A percentile compares a stretch with the other conserved stretches of the same genome.
Conservation (phyloP, 192 early-diverging fungal species). For the Linnemannia hyalina region DNA sequence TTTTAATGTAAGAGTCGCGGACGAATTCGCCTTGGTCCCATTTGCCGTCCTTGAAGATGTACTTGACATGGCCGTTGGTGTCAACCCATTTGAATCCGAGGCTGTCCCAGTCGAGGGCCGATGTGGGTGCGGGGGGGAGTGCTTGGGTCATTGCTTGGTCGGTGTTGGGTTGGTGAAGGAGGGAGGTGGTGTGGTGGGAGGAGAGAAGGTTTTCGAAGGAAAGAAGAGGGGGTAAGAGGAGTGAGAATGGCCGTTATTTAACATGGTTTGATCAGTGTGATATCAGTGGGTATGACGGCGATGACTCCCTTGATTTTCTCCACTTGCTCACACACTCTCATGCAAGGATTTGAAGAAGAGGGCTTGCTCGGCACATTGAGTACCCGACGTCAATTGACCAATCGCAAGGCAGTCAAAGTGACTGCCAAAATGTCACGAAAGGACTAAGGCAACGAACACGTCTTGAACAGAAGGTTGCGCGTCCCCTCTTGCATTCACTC, state of each 20-base stretch:
- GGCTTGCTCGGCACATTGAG: neutral
- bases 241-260: neutral
- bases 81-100: conserved; percentile 76
- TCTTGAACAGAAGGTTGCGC: no score
- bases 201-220: neutral
- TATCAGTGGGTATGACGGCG: neutral
- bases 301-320: neutral
- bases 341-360: neutral
- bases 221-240: neutral
- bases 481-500: no score
- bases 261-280: neutral
- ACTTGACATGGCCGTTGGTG: conserved; percentile 74
- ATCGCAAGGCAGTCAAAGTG: neutral
- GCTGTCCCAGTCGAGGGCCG: conserved; percentile 72
- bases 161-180: neutral
- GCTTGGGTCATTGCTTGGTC: conserved; percentile 1
- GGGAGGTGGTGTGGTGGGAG: neutral
- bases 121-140: conserved; percentile 47
- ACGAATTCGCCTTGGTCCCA: conserved; percentile 74
- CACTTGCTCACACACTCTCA: neutral
- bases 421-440: neutral
- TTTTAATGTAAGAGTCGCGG: conserved; percentile 65
- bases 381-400: neutral
- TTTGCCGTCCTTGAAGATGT: conserved; percentile 69
- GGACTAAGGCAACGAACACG: no score